Percentiles rank a stretch among this genome's conserved stretches.
Evolutionary conservation across 257 asterid genomes (phyloP).

Genomic region (Thymus mandschuricus): DNA sequence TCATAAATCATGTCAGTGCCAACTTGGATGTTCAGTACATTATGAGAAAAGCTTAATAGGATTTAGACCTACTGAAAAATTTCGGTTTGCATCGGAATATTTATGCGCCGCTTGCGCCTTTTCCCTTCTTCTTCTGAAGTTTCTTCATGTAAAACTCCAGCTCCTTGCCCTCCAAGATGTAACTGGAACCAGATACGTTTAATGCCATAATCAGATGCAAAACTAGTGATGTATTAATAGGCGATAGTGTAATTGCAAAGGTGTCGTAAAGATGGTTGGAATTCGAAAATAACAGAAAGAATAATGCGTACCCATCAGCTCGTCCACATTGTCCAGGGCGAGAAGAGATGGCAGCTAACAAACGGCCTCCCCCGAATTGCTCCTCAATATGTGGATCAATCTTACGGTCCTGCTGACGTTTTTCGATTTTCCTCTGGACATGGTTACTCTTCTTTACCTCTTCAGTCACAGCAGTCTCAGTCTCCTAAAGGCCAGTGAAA

Average conservation of each 20-base stretch:
- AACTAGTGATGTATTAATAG: not conserved
- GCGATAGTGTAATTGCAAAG: too few species aligned
- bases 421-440: slow-evolving; percentile 49
- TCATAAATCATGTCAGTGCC: not conserved
- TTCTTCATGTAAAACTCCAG: slow-evolving; percentile 65
- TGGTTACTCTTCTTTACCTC: slow-evolving; percentile 62
- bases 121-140: slow-evolving; percentile 61
- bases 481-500: slow-evolving; percentile 37
- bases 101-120: slow-evolving; percentile 53
- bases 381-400: slow-evolving; percentile 65
- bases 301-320: slow-evolving; percentile 48
- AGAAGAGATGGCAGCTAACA: slow-evolving; percentile 41
- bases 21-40: not conserved
- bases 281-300: too few species aligned
- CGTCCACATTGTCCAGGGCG: slow-evolving; percentile 73
- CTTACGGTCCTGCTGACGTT: slow-evolving; percentile 51
- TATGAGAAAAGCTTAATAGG: not conserved
- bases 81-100: not conserved
- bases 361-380: slow-evolving; percentile 60
- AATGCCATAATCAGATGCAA: slow-evolving; percentile 12
- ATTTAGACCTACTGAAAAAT: not conserved
- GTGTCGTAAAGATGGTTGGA: too few species aligned
- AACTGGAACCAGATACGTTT: slow-evolving; percentile 30
- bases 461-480: slow-evolving; percentile 51
- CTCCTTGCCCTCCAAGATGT: slow-evolving; percentile 66